Evolutionary conservation across 2,329 filamentous ascomycete species (phyloP).

Genomic region (Xylogone sp.): DNA sequence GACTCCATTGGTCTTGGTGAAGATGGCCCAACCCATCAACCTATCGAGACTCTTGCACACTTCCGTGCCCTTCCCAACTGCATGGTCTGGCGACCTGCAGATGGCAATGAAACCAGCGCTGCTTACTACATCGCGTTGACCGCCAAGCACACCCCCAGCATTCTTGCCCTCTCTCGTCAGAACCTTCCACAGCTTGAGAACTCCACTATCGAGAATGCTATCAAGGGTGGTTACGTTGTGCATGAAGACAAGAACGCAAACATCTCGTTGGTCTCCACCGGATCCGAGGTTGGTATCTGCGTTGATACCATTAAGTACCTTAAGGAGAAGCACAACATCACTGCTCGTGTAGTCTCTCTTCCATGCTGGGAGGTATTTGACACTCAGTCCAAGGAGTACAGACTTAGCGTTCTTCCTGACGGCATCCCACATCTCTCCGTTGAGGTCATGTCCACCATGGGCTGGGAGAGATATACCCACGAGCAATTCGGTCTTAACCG

Average conservation of each 20-base stretch:
- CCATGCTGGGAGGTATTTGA: conserved; percentile 98
- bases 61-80: conserved; percentile 98
- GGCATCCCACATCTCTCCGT: conserved; percentile 90
- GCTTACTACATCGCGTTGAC: conserved; percentile 96
- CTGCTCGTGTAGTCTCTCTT: conserved; percentile 88
- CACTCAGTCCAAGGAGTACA: conserved; percentile 89
- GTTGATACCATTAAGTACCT: conserved; percentile 90
- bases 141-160: conserved; percentile 83
- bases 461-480: conserved; percentile 98
- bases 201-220: conserved; percentile 81
- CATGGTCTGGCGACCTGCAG: conserved; percentile 98
- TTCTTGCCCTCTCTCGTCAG: conserved; percentile 93
- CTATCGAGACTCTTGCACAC: conserved; percentile 95
- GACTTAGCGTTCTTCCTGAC: conserved; percentile 86
- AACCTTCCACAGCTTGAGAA: conserved; percentile 97
- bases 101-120: conserved; percentile 96
- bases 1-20: conserved; percentile 99
- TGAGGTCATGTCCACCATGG: conserved; percentile 95
- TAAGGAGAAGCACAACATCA: conserved; percentile 81
- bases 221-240: conserved; percentile 93
- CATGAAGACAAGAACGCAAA: conserved; percentile 80
- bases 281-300: conserved; percentile 92
- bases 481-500: conserved; percentile 99
- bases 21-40: conserved; percentile 97
- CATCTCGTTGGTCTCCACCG: conserved; percentile 88